Base-by-base conservation (phyloP, 768 basidiomycete species). In the Tylopilus plumbeoviolaceoides region DNA sequence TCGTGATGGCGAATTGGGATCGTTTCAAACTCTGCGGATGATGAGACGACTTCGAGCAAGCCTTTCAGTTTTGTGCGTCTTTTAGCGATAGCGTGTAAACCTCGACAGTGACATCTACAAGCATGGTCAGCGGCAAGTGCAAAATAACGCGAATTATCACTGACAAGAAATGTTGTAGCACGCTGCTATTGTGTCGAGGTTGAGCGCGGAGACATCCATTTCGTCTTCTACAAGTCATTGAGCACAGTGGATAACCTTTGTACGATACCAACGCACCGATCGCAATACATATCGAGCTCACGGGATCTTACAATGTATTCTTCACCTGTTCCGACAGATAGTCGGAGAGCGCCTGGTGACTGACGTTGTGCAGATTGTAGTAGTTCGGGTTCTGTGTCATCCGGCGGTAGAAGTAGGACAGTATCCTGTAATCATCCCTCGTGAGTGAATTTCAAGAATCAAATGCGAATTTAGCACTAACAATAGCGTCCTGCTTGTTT, bases 321-420 rank as follows among this genome's bases (percentile, higher is more conserved):
- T 99, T 95, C 42, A 99, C 95, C 44, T 98, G 73, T 67, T 98
- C 95, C 1, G 95, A 98, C 5, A 98, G 76, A 66, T 98, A 93
- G 57, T 98, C 95, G 0, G 93, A 95, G 12, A 98, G 77, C 66
- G 97, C 92, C 44, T 94, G 90, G 64, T 98, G 95, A 60, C 86
- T 93, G 67, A 97, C 95, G 53, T 93, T 95, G 75, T 95, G 89
- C 15, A 95, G 74, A 57, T 93, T 92, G 74, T 94, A 94, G 68
- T 91, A 95, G 62, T 94, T 93, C 0, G 95, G 94, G 56, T 98
- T 99, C 66, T 98, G 93, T 0, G 93, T 95, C 86, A 98, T 90
- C 12, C 97, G 83, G 42, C 95, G 84, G 71, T 98, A 98, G 77
- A 98, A 92, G 76, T 89, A 97, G 11, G 95, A 95, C 97, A 66